phyloP scores from a whole-genome alignment of 352 stramenopile genomes.

The Pythium dissimile region DNA sequence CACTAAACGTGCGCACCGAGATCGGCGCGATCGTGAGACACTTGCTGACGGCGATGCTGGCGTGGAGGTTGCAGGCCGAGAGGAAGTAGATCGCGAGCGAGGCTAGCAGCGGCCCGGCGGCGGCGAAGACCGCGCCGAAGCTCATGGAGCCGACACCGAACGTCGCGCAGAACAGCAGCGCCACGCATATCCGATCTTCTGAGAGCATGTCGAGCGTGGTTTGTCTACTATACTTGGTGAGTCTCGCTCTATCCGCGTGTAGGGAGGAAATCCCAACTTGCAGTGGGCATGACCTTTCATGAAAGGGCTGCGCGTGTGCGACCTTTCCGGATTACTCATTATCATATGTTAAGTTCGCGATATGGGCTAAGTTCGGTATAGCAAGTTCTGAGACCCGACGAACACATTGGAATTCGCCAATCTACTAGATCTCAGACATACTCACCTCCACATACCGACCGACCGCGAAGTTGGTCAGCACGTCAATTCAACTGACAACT shows the following conservation, averaged over 20 bases:
- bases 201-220: constrained; percentile 10
- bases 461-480: constrained; percentile 27
- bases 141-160: constrained; percentile 74
- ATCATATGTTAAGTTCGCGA: background rate
- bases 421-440: constrained; percentile 19
- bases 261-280: no score
- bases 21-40: constrained; percentile 42
- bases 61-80: constrained; percentile 73
- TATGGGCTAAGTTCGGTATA: background rate
- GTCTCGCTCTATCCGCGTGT: no score
- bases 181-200: constrained; percentile 59
- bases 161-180: constrained; percentile 69
- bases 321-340: constrained; percentile 18
- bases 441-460: constrained; percentile 40
- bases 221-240: no score
- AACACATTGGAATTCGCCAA: constrained; percentile 28
- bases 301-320: background rate
- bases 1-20: constrained; percentile 65
- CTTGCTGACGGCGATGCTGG: constrained; percentile 63
- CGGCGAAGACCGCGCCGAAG: constrained; percentile 63
- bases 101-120: constrained; percentile 47
- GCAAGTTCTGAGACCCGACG: background rate
- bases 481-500: constrained; percentile 10
- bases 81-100: constrained; percentile 70
- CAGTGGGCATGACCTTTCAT: no score